A percentile compares a stretch with the other conserved stretches of the same genome.
phyloP scores from a whole-genome alignment of 768 basidiomycete genomes.

The Hirschioporus abietinus region DNA sequence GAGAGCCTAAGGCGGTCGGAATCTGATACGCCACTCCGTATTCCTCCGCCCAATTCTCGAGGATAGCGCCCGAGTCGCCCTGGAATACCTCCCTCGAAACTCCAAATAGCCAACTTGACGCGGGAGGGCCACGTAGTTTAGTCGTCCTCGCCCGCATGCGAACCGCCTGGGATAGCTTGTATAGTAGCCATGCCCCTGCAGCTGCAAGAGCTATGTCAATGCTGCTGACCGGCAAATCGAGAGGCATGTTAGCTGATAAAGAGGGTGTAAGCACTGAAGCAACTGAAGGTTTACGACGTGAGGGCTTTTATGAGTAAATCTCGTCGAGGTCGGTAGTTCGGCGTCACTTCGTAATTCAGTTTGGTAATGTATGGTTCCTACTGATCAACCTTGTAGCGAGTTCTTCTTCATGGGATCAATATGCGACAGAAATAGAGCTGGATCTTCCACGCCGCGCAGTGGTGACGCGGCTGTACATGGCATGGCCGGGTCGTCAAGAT shows the following conservation, averaged over 20 bases:
- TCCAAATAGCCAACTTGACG: conserved; percentile 39
- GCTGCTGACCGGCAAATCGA: neutral
- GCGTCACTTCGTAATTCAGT: neutral
- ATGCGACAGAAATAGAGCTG: neutral
- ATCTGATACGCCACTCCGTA: conserved; percentile 41
- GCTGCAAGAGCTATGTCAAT: neutral
- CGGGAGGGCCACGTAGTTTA: conserved; percentile 31
- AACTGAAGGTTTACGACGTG: neutral
- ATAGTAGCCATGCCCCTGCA: neutral
- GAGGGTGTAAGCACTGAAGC: neutral
- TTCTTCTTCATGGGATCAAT: neutral
- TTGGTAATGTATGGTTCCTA: neutral
- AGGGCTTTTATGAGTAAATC: neutral
- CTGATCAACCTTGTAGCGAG: neutral
- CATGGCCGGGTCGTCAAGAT: too few species aligned
- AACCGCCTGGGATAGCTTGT: neutral
- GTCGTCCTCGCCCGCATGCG: neutral
- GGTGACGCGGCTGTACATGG: too few species aligned
- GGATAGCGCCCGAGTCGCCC: conserved; percentile 27
- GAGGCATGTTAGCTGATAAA: neutral
- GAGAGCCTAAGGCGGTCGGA: neutral
- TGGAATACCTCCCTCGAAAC: conserved; percentile 23
- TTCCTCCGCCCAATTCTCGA: conserved; percentile 41
- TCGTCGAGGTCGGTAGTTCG: neutral
- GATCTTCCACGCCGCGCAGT: too few species aligned